Conservation (phyloP, 2,329 filamentous ascomycete genomes). For the Pochonia chlamydosporia region DNA sequence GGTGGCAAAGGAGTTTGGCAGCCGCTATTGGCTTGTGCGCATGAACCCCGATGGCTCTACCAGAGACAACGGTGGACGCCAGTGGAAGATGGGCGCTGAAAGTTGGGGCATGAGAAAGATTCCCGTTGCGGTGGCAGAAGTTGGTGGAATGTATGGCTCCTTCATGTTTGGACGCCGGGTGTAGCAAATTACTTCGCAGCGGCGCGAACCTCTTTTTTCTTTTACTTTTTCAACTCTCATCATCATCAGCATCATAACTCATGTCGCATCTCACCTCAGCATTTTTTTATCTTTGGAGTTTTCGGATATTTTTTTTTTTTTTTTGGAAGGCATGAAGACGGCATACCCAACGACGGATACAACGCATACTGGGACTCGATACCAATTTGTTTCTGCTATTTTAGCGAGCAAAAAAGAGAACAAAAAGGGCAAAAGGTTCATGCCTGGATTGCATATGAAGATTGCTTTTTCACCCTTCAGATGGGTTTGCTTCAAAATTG, state of each 20-base stretch:
- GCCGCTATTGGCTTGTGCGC: slow-evolving; percentile 62
- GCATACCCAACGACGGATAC: not conserved
- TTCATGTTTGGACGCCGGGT: slow-evolving; percentile 59
- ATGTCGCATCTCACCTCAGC: slow-evolving; percentile 17
- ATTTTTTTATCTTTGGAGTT: not conserved
- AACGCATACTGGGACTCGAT: slow-evolving; percentile 1
- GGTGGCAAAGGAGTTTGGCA: slow-evolving; percentile 64
- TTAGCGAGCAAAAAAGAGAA: not conserved
- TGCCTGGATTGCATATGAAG: not conserved
- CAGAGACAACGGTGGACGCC: slow-evolving; percentile 44
- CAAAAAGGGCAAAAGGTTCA: not conserved
- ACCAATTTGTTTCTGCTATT: slow-evolving; percentile 2
- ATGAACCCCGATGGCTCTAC: slow-evolving; percentile 29
- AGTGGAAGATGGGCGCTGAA: slow-evolving; percentile 80
- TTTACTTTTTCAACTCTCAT: not conserved
- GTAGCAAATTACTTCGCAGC: slow-evolving; percentile 23
- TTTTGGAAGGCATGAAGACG: not conserved
- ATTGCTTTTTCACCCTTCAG: not conserved
- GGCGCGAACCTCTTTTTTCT: not conserved
- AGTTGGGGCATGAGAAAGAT: slow-evolving; percentile 88
- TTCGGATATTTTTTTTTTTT: not conserved
- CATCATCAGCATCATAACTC: slow-evolving; percentile 1
- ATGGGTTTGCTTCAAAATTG: no score
- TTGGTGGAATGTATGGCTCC: slow-evolving; percentile 86
- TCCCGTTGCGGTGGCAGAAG: slow-evolving; percentile 84